These are phyloP conservation scores for Aurifilum marmelostoma DNA, from an alignment of 2,329 filamentous ascomycete species.

Conservation along the genomic window DNA sequence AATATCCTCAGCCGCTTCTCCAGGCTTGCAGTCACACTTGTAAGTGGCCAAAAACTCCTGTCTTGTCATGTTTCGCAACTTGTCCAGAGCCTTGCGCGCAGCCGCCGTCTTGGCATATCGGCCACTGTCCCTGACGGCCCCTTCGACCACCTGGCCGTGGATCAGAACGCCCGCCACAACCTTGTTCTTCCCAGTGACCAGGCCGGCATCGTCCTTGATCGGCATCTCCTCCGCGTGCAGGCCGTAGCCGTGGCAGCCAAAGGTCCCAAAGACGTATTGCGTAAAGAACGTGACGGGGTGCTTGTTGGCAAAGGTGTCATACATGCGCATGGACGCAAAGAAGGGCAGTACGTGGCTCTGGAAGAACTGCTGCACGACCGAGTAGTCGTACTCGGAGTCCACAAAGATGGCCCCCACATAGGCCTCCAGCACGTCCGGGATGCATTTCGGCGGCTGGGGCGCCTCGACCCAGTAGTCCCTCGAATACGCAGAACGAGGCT, in stretches of 20 bases:
- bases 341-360: conserved; percentile 71
- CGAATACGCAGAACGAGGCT: conserved; percentile 45
- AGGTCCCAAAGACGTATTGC: conserved; percentile 63
- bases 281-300: conserved; percentile 80
- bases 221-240: conserved; percentile 57
- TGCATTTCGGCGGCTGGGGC: conserved; percentile 68
- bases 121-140: conserved; percentile 63
- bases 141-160: conserved; percentile 70
- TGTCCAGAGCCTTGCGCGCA: conserved; percentile 60
- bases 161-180: conserved; percentile 76
- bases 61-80: conserved; percentile 48
- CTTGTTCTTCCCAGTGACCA: conserved; percentile 39
- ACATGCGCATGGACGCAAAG: conserved; percentile 84
- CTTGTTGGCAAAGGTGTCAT: conserved; percentile 83
- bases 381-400: conserved; percentile 80
- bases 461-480: conserved; percentile 72
- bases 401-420: conserved; percentile 91
- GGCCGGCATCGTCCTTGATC: conserved; percentile 35
- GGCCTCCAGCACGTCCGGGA: conserved; percentile 87
- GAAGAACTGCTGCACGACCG: conserved; percentile 77
- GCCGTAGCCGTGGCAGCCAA: conserved; percentile 66
- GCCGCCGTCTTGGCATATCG: conserved; percentile 74
- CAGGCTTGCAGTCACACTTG: conserved; percentile 63
- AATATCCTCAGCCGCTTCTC: conserved; percentile 28
- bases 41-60: conserved; percentile 64